Percentiles rank a stretch among this genome's conserved stretches.
Evolutionary conservation across 345 rosid genomes (phyloP).

Genomic region (Cardamine resedifolia): DNA sequence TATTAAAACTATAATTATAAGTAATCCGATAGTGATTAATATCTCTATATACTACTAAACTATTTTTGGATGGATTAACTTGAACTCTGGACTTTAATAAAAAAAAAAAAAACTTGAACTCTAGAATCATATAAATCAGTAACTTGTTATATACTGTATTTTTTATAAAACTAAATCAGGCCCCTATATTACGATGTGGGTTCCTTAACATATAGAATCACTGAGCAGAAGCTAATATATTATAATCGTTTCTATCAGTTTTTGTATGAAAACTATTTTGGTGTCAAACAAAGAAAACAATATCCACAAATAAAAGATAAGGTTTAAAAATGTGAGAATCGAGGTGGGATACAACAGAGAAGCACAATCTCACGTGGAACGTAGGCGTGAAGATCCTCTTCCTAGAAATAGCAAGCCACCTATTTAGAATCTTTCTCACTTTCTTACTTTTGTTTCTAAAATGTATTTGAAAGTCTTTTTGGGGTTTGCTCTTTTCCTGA

Average conservation of each 20-base stretch:
- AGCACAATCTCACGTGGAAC: conserved; percentile 41
- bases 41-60: neutral
- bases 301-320: conserved; percentile 34
- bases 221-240: neutral
- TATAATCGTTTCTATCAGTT: neutral
- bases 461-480: neutral
- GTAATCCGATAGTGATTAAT: neutral
- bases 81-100: neutral
- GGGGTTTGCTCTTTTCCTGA: neutral
- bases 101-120: neutral
- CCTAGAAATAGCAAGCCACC: conserved; percentile 35
- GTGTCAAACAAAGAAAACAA: conserved; percentile 27
- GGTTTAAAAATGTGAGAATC: conserved; percentile 32
- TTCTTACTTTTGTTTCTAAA: conserved; percentile 9
- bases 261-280: conserved; percentile 7
- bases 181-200: neutral
- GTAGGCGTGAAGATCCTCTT: conserved; percentile 37
- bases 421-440: conserved; percentile 29
- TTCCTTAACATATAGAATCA: neutral
- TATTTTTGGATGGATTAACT: neutral
- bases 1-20: neutral
- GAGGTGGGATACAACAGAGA: conserved; percentile 39
- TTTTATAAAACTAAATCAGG: neutral
- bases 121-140: neutral
- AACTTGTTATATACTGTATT: neutral